Conservation (phyloP, 1,284 basidiomycete genomes). For the Coniophora puteana region DNA sequence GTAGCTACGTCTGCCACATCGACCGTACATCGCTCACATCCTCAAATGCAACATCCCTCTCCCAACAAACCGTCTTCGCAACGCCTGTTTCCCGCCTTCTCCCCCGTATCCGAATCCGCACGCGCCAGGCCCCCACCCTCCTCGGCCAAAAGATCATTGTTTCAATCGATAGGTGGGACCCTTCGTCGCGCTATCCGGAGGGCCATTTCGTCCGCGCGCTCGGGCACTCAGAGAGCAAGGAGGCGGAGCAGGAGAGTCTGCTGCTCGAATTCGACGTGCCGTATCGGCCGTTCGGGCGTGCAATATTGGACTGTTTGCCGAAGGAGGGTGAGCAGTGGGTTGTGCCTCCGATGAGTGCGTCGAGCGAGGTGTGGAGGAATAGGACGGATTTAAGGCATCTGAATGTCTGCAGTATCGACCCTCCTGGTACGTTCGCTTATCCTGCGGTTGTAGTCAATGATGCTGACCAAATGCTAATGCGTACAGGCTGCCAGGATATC, state of each 20-base stretch:
- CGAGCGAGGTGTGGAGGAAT: constrained; percentile 71
- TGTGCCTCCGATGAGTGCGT: constrained; percentile 75
- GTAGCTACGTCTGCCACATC: constrained; percentile 92
- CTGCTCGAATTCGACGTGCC: constrained; percentile 96
- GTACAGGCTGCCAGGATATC: constrained; percentile 91
- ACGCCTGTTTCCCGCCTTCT: constrained; percentile 91
- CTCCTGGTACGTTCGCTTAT: constrained; percentile 62
- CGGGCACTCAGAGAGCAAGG: constrained; percentile 90
- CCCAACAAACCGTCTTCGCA: constrained; percentile 92
- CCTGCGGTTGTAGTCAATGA: not conserved
- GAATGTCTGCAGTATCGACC: constrained; percentile 95
- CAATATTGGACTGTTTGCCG: constrained; percentile 91
- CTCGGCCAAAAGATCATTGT: constrained; percentile 95
- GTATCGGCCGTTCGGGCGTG: constrained; percentile 94
- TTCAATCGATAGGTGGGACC: constrained; percentile 91
- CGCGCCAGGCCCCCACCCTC: constrained; percentile 88
- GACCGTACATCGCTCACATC: constrained; percentile 87
- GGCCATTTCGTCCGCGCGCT: constrained; percentile 96
- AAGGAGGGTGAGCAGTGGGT: constrained; percentile 90
- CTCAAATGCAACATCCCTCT: constrained; percentile 74
- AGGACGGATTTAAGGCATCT: constrained; percentile 87
- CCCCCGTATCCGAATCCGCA: constrained; percentile 92
- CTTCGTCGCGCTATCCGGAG: constrained; percentile 88
- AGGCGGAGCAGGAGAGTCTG: constrained; percentile 94
- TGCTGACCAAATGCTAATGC: not conserved